Evolutionary conservation across 2,329 filamentous ascomycete species (phyloP).

Genomic region (Colletotrichum magnum): DNA sequence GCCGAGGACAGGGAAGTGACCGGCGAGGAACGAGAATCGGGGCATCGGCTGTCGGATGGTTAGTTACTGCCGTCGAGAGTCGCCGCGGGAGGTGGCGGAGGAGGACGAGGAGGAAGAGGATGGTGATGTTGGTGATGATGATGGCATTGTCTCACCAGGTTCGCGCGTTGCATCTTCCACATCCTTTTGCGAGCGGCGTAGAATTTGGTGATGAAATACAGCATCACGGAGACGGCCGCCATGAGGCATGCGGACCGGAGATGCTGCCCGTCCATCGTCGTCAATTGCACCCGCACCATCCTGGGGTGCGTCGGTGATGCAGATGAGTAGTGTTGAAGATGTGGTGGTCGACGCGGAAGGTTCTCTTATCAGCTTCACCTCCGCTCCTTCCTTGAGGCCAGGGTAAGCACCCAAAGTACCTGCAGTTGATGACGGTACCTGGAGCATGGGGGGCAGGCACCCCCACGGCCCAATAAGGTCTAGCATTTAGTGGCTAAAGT

Average conservation of each 20-base stretch:
- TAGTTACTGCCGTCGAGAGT: not conserved
- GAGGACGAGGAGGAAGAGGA: no score
- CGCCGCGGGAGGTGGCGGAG: not conserved
- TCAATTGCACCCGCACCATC: no score
- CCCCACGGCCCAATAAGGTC: not conserved
- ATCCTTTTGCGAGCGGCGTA: not conserved
- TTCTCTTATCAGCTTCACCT: no score
- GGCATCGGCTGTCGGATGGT: conserved; percentile 9
- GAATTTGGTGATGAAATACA: conserved; percentile 17
- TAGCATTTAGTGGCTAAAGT: not conserved
- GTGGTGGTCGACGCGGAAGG: not conserved
- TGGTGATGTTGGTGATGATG: no score
- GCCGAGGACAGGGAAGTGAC: conserved; percentile 45
- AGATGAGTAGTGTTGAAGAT: no score
- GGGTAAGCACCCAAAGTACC: no score
- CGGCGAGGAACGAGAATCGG: conserved; percentile 43
- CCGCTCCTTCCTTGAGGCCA: no score
- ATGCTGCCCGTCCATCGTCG: not conserved
- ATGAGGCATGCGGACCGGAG: not conserved
- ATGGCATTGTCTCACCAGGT: conserved; percentile 1
- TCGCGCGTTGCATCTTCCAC: conserved; percentile 16
- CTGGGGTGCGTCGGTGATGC: no score
- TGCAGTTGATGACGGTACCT: no score
- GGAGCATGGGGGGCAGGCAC: no score
- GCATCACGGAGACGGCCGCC: not conserved